Evolutionary conservation across 2,329 filamentous ascomycete species (phyloP), one percentile per base, ranked within the genome.

Genomic region (Podosphaera aphanis): DNA sequence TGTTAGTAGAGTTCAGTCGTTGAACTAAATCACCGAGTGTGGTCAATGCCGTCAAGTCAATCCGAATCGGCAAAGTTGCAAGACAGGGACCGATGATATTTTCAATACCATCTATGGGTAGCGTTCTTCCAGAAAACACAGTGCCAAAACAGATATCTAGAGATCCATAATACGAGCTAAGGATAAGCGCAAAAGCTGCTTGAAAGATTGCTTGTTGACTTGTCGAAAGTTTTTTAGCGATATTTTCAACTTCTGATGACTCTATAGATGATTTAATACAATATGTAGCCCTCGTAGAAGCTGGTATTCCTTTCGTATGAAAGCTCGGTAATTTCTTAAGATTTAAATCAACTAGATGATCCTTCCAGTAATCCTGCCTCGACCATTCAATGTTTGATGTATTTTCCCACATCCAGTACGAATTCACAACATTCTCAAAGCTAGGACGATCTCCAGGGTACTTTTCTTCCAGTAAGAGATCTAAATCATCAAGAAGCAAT

Each of bases 11-110:
- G 25, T 92, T 80, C 1, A 83, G 65, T 45, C 65, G 67, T 37
- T 65, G 63, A 1, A 92, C 52, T 1, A 92, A 62, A 48, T 85
- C 77, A 4, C 61, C 56, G 5, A 75, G 65, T 0, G 65, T 71
- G 11, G 60, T 59, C 43, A 69, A 63, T 7, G 65, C 64, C 1
- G 63, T 62, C 0, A 79, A 54, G 48, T 82, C 66, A 3, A 78
- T 60, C n/a, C 83, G 69, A 1, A 84, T 63, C 1, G 86, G 86
- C 5, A 90, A 61, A 0, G 82, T 79, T 1, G 77, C 66, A 44
- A 94, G 75, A 53, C 81, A 90, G 8, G 86, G 86, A 0, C 86
- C 86, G 47, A 88, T 65, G 2, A 86, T 70, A 1, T 71, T 64
- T 50, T 93, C 83, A 29, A 93, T 73, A 0, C 69, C 72, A 3